Evolutionary conservation across 257 asterid species (phyloP), one percentile per base, ranked within the genome.

Genomic region (Cruciata laevipes): DNA sequence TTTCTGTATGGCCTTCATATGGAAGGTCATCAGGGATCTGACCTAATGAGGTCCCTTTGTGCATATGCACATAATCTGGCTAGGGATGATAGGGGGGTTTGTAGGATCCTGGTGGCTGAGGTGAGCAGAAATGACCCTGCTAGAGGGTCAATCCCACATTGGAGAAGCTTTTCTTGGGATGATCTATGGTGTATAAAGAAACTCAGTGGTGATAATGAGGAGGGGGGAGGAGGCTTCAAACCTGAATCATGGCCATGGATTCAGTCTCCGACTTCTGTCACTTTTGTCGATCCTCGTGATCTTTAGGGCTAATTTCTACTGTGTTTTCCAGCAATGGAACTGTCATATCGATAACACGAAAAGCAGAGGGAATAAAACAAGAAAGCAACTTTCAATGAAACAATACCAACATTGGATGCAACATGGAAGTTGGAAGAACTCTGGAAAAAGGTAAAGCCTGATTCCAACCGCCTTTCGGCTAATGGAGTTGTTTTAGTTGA

Each of bases 281-380:
- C 84, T 71, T 88, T 90, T 71, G 97, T 90, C 16, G 97, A 90
- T 84, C 97, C 97, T 6, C 84, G 97, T 24, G 97, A 90, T 64
- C 76, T 87, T 30, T 90, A 77, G 38, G 8, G 7, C 38, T 35
- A 35, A 35, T 7, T 35, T 35, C 38, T 27, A 27, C 30, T 27
- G 30, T 27, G 30, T 27, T 35, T 35, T 35, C 38, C 38, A 35
- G 38, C 8, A 35, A 35, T 1, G 7, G 8, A 7, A 7, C 38
- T 35, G 38, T 35, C 38, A 35, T 35, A 35, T 4, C 27, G 6
- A 13, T 49, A 24, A 27, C 5, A 9, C 38, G 18, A 23, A 31
- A 6, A 67, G 12, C 47, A 23, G 52, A 20, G 30, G 30, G 30
- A 2, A 20, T 2, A 3, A 65, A 65, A 16, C 35, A 40, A 5